phyloP scores from a whole-genome alignment of 2,329 filamentous ascomycete genomes.

The Aspergillus pseudonomiae region DNA sequence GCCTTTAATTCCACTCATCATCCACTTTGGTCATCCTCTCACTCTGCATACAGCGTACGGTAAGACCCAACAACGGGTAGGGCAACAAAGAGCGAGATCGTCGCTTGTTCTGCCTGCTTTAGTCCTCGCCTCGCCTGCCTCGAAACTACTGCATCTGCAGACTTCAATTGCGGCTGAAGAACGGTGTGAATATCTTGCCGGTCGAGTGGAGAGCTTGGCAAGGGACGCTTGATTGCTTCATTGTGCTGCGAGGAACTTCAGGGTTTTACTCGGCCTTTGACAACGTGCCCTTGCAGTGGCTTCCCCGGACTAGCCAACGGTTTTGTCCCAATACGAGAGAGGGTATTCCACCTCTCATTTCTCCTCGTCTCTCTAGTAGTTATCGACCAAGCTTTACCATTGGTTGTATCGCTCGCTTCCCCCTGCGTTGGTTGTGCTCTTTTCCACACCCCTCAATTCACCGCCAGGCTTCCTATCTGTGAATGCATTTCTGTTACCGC shows the following conservation, averaged over 20 bases:
- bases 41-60: neutral
- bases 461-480: constrained; percentile 16
- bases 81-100: constrained; percentile 5
- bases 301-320: neutral
- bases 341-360: neutral
- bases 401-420: constrained; percentile 8
- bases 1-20: neutral
- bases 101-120: constrained; percentile 3
- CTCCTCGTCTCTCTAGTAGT: neutral
- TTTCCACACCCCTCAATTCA: constrained; percentile 16
- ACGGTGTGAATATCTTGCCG: neutral
- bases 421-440: constrained; percentile 19
- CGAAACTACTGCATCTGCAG: neutral
- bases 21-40: neutral
- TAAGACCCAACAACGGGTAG: neutral
- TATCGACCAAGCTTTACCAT: neutral
- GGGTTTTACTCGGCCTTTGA: neutral
- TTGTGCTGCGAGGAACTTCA: neutral
- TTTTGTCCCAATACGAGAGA: neutral
- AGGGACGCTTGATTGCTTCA: neutral
- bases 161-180: neutral
- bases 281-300: constrained; percentile 1
- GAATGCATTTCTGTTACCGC: constrained; percentile 3
- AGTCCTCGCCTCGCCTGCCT: neutral
- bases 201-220: neutral